Evolutionary conservation across 176 grass and related monocot genomes (phyloP), one percentile per base, ranked within the genome.

Genomic region (Rhynchospora breviuscula): DNA sequence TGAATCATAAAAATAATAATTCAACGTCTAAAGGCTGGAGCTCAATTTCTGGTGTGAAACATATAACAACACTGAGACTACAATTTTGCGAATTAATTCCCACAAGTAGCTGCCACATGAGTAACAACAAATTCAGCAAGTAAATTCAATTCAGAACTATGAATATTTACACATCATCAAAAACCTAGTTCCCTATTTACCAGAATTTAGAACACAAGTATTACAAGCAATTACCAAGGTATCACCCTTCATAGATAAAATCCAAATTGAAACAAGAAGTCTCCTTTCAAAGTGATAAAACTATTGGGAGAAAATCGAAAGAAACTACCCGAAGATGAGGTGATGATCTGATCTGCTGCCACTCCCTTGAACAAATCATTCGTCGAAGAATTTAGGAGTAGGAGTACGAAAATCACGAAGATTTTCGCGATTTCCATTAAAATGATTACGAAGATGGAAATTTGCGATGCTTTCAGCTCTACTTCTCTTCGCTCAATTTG

Each of bases 311-410:
- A 23, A 23, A 66, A 52, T 15, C 8, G 7, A 48, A 82, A 82
- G 67, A 7, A 67, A 51, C 22, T 48, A 82, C 80, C 80, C 40
- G 80, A 82, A 82, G 80, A 67, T 19, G 80, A 82, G 26, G 80
- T 82, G 40, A 82, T 82, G 59, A 82, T 49, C 80, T 65, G 80
- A 51, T 65, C 59, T 51, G 80, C 80, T 26, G 46, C 57, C 43
- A 82, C 59, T 65, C 80, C 59, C n/a, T 51, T 25, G 0, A 44
- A 23, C 40, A 29, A 63, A 29, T 49, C 10, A 47, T 18, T 52
- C 43, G 21, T 51, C 13, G 43, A 67, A 48, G 21, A 82, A 67
- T 8, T 53, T 65, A 67, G 9, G 15, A 63, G 5, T 7, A 51
- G 23, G 11, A 82, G 18, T 47, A 33, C 43, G 44, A 53, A 65